Evolutionary conservation across 148 eudicot genomes (phyloP), one percentile per base, ranked within the genome.

Genomic region (Fagopyrum tataricum): DNA sequence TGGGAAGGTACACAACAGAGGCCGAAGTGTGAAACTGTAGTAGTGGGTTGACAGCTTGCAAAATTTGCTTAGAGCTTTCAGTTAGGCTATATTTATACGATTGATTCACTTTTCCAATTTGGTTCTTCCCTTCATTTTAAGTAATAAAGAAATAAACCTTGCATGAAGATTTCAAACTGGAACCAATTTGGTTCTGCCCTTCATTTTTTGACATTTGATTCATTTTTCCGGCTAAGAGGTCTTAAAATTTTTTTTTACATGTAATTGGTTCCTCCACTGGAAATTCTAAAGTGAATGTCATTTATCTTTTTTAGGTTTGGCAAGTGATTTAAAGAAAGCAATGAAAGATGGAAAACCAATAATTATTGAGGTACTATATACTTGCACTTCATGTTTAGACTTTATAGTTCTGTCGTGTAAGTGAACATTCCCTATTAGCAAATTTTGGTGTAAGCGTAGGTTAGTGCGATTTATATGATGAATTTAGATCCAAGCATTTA

Each of bases 341-440:
- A 91, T 95, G 93, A 95, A 95, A 81, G 98, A 95, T 84, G 98
- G 98, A 73, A 95, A 95, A 61, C 98, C 98, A 51, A 88, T 95
- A 73, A 95, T 95, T 74, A 95, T 95, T 76, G 98, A 95, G 97
- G 98, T 95, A 82, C 15, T 44, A 49, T 72, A 18, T 14, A 18
- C 18, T 9, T 31, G 44, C 44, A 31, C 37, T 37, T 64, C 17
- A 37, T 64, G 43, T 4, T 37, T 64, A 10, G 31, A 24, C 69
- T 43, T 13, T 14, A 4, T 41, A 10, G 13, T 43, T 67, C 43
- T 72, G 7, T 41, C 1, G 47, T 72, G 67, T 62, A 59, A n/a
- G 41, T 62, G n/a, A 62, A 62, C 18, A 12, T 3, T 26, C 5
- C 18, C n/a, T n/a, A 62, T 31, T 12, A 62, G 68, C 15, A 59